Evolutionary conservation across 73 alveolate genomes (phyloP), one percentile per base, ranked within the genome.

Genomic region (Paraurostyla sp.): DNA sequence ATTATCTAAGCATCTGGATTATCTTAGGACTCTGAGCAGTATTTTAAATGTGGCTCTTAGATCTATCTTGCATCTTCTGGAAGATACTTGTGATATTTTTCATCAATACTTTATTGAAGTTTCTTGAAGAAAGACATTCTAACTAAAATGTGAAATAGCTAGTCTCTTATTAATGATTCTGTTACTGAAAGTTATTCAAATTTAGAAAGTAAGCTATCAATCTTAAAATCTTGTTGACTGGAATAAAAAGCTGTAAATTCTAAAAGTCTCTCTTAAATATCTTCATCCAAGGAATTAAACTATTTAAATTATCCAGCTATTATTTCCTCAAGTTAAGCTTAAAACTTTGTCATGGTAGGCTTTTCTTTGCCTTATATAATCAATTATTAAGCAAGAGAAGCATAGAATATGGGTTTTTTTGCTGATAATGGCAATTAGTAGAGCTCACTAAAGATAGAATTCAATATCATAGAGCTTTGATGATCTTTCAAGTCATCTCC

Each of bases 1-100:
- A 78, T 78, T 1, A 78, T 78, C 40, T 46, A 29, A n/a, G 78
- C 62, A 52, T 78, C 89, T 3, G 89, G 89, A 43, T 29, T 36
- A 40, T 78, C 89, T 20, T 46, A 46, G 7, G 48, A 22, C 29
- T 73, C 86, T 3, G 50, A 32, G 71, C 71, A 73, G 41, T 73
- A 73, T 45, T 13, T 48, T 38, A 73, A 30, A 25, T 2, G 27
- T 6, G 71, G 71, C 30, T 73, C 71, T 49, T 73, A 43, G 33
- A 48, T 29, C 23, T 2, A 23, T 40, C 71, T 22, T n/a, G n/a
- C n/a, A 29, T 78, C 65, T 36, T 51, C 78, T 29, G 78, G 78
- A 11, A 51, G 48, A 9, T 43, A 73, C 6, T 23, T 0, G 40
- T 78, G 89, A 54, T 78, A 78, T 6, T 38, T 20, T 23, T 50